Conservation (phyloP, 1,284 basidiomycete genomes). For the Rhodotorula sp. region DNA sequence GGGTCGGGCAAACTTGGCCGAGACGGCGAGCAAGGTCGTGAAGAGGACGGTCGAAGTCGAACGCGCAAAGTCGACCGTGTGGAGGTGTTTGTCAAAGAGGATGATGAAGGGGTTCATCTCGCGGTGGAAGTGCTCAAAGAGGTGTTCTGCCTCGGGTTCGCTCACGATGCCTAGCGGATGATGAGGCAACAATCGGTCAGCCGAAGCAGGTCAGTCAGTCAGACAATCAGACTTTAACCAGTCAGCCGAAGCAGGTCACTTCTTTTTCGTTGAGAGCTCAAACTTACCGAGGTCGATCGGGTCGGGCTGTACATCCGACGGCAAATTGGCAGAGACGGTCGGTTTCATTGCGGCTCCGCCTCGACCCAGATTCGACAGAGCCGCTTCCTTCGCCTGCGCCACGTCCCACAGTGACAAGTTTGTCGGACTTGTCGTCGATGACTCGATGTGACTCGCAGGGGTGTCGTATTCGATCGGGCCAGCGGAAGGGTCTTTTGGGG, state of each 20-base stretch:
- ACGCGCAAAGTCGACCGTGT: slow-evolving; percentile 70
- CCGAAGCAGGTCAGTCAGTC: too few species aligned
- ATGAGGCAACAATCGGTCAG: background rate
- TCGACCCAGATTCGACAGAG: slow-evolving; percentile 10
- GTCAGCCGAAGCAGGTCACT: too few species aligned
- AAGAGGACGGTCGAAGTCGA: slow-evolving; percentile 72
- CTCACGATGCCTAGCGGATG: slow-evolving; percentile 1
- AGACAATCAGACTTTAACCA: too few species aligned
- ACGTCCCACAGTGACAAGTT: slow-evolving; percentile 22
- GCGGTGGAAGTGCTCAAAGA: slow-evolving; percentile 30
- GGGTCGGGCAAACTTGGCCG: slow-evolving; percentile 75
- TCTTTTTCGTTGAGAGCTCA: background rate
- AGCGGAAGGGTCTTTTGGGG: slow-evolving; percentile 1
- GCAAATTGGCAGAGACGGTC: background rate
- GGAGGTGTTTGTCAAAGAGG: slow-evolving; percentile 51
- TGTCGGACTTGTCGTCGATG: slow-evolving; percentile 10
- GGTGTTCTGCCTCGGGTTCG: slow-evolving; percentile 20
- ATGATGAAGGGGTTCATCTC: slow-evolving; percentile 20
- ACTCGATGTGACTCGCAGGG: background rate
- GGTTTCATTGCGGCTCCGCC: background rate
- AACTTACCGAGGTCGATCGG: slow-evolving; percentile 12
- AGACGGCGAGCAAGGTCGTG: slow-evolving; percentile 74
- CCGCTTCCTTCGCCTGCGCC: slow-evolving; percentile 23
- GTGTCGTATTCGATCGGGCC: slow-evolving; percentile 4
- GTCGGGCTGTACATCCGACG: slow-evolving; percentile 7